These are phyloP conservation scores for Acrodontium crateriforme DNA, from an alignment of 2,329 filamentous ascomycete species.

Conservation along the genomic window DNA sequence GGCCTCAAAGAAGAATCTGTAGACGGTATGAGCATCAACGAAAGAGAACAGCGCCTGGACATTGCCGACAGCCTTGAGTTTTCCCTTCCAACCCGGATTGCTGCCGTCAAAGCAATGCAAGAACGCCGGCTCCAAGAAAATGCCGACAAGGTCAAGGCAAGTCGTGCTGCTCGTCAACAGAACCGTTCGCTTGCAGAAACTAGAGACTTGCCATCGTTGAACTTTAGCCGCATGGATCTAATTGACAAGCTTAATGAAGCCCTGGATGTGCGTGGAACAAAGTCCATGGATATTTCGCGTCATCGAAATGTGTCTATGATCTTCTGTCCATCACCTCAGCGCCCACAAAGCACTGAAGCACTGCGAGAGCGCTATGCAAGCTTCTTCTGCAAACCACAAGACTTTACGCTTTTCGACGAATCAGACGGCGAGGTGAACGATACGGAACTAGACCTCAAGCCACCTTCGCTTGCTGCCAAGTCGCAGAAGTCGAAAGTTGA, in stretches of 20 bases:
- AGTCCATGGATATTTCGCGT: slow-evolving; percentile 24
- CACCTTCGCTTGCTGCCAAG: slow-evolving; percentile 13
- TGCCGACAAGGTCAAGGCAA: slow-evolving; percentile 16
- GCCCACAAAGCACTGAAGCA: slow-evolving; percentile 24
- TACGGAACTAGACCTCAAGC: slow-evolving; percentile 3
- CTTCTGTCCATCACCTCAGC: slow-evolving; percentile 20
- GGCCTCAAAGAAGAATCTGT: slow-evolving; percentile 36
- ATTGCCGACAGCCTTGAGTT: slow-evolving; percentile 12
- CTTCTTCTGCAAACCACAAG: slow-evolving; percentile 31
- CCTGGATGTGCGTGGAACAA: slow-evolving; percentile 24
- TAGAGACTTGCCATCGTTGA: slow-evolving; percentile 31
- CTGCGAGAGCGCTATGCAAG: slow-evolving; percentile 33
- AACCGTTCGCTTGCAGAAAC: slow-evolving; percentile 23
- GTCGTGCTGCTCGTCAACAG: slow-evolving; percentile 16
- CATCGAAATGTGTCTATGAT: slow-evolving; percentile 20
- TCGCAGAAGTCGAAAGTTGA: no score
- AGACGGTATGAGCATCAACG: slow-evolving; percentile 29
- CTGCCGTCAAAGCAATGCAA: slow-evolving; percentile 23
- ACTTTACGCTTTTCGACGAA: slow-evolving; percentile 16
- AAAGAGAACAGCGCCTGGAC: slow-evolving; percentile 10
- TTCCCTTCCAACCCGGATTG: slow-evolving; percentile 19
- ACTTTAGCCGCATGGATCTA: slow-evolving; percentile 34
- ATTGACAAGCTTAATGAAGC: slow-evolving; percentile 32
- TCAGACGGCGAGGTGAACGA: slow-evolving; percentile 9
- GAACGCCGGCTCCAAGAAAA: slow-evolving; percentile 20